Base-by-base conservation (phyloP, 305 asterid genomes). In the Rubia tinctorum region DNA sequence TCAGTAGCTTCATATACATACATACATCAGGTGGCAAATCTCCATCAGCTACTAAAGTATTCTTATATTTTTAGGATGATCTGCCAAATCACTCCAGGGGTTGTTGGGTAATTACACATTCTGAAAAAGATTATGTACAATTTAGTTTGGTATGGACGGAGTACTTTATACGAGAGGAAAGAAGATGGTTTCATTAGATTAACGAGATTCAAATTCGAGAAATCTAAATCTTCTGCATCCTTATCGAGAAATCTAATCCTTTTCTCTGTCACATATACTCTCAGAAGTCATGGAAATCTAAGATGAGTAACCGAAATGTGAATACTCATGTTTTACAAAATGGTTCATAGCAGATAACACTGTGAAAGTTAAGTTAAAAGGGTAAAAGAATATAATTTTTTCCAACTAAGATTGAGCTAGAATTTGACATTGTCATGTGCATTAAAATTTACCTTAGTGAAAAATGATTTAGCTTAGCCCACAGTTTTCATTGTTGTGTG, bases 401-500 rank as follows among this genome's bases (percentile, higher is more conserved):
- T 2, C 2, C 2, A 2, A 40, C 77, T 68, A 75, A 43, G 37
- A 63, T 66, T 71, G 45, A 71, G 76, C 73, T 49, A 76, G 68
- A 63, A 59, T 59, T 11, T 25, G 0, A 22, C 34, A 22, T 55
- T n/a, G 39, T 23, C 43, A 55, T 20, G 51, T 34, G 10, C 23
- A 22, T 23, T 68, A 27, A 27, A 14, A 55, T 55, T 66, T 23
- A 67, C 39, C 61, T 18, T 1, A 0, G 67, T 62, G n/a, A 62
- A 17, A 70, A 77, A 34, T 34, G 4, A 34, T 2, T 34, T 34
- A 34, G 5, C 39, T 34, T 34, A 34, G 39, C 39, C 39, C 5
- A 34, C 2, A 34, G 20, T 67, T 71, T 74, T 73, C 75, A 71
- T 37, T 59, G 73, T 66, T 77, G 90, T 82, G 69, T 82, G 79